Evolutionary conservation across 129 eudicot species (phyloP).

Genomic region (Kitagawia praeruptora): DNA sequence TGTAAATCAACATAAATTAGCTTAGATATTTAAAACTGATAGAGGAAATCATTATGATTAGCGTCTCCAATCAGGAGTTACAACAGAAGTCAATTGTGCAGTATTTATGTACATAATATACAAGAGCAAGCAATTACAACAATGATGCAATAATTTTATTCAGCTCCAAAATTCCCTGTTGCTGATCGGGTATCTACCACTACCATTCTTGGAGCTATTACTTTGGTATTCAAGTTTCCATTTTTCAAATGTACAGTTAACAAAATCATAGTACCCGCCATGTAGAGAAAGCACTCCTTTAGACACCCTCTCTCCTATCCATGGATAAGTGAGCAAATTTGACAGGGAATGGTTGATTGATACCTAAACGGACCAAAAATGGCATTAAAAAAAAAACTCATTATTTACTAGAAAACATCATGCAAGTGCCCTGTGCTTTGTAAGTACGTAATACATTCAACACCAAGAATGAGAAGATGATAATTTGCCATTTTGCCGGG

Average conservation of each 20-base stretch:
- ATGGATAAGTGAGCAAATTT: slow-evolving; percentile 88
- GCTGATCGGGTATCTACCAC: slow-evolving; percentile 32
- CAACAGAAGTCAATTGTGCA: background rate
- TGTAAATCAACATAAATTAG: background rate
- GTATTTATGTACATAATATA: slow-evolving; percentile 4
- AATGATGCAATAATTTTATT: slow-evolving; percentile 12
- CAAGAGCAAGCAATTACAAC: background rate
- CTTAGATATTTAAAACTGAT: background rate
- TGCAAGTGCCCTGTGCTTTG: background rate
- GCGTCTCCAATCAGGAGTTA: background rate
- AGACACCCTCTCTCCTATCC: slow-evolving; percentile 70
- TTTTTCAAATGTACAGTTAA: slow-evolving; percentile 77
- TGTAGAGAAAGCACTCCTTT: slow-evolving; percentile 73
- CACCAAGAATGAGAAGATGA: background rate
- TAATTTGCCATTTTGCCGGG: background rate
- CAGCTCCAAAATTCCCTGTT: slow-evolving; percentile 72
- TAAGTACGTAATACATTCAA: background rate
- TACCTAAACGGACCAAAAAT: slow-evolving; percentile 38
- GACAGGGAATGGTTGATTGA: slow-evolving; percentile 67
- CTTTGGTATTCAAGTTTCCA: slow-evolving; percentile 74
- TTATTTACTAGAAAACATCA: background rate
- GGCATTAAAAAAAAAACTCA: background rate
- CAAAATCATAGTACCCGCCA: slow-evolving; percentile 90
- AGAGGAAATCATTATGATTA: too few relatives aligned
- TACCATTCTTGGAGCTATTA: slow-evolving; percentile 21